Evolutionary conservation across 352 stramenopile species (phyloP).

Genomic region (Pythium oligandrum): DNA sequence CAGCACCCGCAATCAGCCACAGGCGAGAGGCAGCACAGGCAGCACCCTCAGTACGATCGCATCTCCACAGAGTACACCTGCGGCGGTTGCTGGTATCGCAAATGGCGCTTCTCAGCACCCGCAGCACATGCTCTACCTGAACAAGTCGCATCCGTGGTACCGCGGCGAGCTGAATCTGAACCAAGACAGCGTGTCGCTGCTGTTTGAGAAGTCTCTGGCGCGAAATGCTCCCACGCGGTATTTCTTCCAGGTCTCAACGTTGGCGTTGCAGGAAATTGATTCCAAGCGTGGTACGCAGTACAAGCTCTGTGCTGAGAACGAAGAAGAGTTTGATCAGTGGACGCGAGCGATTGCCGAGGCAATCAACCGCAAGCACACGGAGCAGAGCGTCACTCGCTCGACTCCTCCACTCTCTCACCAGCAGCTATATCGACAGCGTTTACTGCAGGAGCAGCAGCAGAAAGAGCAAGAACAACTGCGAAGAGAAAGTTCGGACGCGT

Average conservation of each 20-base stretch:
- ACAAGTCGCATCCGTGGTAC: slow-evolving; percentile 77
- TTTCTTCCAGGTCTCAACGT: slow-evolving; percentile 81
- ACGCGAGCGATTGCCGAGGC: slow-evolving; percentile 66
- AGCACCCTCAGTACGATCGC: not conserved
- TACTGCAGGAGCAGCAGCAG: slow-evolving; percentile 48
- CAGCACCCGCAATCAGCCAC: too few relatives aligned
- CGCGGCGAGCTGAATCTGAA: slow-evolving; percentile 74
- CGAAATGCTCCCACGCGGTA: slow-evolving; percentile 74
- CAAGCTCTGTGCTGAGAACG: slow-evolving; percentile 76
- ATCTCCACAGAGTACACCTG: not conserved
- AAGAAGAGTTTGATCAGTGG: slow-evolving; percentile 77
- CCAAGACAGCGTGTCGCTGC: slow-evolving; percentile 61
- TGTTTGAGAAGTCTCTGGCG: slow-evolving; percentile 79
- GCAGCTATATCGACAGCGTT: slow-evolving; percentile 68
- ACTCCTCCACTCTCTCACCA: slow-evolving; percentile 50
- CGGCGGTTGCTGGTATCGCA: not conserved
- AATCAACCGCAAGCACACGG: slow-evolving; percentile 70
- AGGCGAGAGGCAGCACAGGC: too few relatives aligned
- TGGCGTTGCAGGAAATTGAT: slow-evolving; percentile 71
- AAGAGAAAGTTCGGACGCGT: slow-evolving; percentile 6
- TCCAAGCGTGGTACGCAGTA: slow-evolving; percentile 80
- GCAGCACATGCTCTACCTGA: slow-evolving; percentile 64
- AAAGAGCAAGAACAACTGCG: slow-evolving; percentile 15
- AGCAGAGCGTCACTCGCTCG: slow-evolving; percentile 4
- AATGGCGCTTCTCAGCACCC: slow-evolving; percentile 6